Conservation (phyloP, 208 protist genomes). For the Trichomonas gallinae region DNA sequence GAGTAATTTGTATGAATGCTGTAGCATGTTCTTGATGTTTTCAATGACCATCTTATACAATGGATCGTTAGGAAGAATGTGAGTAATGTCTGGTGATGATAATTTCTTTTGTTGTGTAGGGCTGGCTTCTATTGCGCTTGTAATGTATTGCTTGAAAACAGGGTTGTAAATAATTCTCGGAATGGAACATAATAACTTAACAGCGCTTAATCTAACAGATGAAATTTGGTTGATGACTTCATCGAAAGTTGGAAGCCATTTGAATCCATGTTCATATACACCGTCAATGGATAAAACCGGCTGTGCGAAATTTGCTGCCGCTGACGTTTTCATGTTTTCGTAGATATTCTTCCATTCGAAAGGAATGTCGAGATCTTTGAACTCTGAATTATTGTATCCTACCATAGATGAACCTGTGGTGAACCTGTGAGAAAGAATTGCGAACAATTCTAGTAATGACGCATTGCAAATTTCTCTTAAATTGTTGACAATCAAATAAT, state of each 20-base stretch:
- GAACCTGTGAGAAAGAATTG: background rate
- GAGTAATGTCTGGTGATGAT: background rate
- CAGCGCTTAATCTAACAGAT: background rate
- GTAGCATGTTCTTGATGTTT: background rate
- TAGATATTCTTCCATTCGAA: background rate
- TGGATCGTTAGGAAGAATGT: background rate
- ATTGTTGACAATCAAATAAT: background rate
- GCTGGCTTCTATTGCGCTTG: background rate
- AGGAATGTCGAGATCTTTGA: background rate
- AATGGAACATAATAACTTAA: background rate
- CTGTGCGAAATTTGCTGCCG: background rate
- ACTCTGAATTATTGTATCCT: background rate
- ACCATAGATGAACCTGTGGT: background rate
- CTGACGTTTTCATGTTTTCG: background rate
- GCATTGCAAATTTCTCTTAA: background rate
- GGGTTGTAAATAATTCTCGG: background rate
- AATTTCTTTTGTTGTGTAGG: background rate
- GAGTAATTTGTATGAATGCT: background rate
- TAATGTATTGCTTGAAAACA: conserved; percentile 5
- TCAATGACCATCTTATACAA: background rate
- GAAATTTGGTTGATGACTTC: background rate
- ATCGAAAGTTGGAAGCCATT: background rate
- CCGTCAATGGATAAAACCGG: background rate
- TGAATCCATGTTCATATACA: background rate
- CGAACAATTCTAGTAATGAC: background rate